Evolutionary conservation across 495 filamentous ascomycete species (phyloP), one percentile per base, ranked within the genome.

Genomic region (Neurospora discreta): DNA sequence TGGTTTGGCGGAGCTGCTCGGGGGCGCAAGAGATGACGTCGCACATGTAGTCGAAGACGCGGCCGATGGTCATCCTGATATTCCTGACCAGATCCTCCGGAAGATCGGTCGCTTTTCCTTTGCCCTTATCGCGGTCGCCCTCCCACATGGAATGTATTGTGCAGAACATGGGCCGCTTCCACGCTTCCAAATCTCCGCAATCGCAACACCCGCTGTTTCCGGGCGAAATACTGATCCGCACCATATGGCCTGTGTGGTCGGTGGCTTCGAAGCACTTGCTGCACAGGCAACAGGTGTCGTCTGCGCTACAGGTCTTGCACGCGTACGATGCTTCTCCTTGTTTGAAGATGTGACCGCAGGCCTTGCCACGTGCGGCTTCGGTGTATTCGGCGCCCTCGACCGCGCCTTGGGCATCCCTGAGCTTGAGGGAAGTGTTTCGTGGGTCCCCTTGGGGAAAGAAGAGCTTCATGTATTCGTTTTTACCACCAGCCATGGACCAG

Each of bases 11-110:
- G 46, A 99, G 83, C 81, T 98, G 94, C 80, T 99, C 95, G 6
- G 96, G 96, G 7, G 96, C 95, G 81, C 95, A 99, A 3, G 95
- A 97, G 69, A 99, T 92, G 73, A 99, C 94, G 84, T 99, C 95
- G 80, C 93, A 96, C 70, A 98, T 88, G 79, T 97, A 99, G 80
- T 99, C 95, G 71, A 98, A 86, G 38, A 89, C 90, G 71, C 93
- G 87, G 0, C 91, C 88, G 74, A 99, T 90, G 3, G 96, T 98
- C 82, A 92, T 90, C 39, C 89, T 86, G 69, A 98, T 94, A 73
- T 86, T 89, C 68, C 88, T 81, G 33, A 91, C 79, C 65, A 98
- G 85, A 33, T 95, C 94, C 36, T 88, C 81, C 3, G 94, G 93
- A 9, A 98, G 79, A 11, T 83, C 81, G 6, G 82, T 79, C 71